Evolutionary conservation across 495 filamentous ascomycete species (phyloP).

Genomic region (Neurospora sp.): DNA sequence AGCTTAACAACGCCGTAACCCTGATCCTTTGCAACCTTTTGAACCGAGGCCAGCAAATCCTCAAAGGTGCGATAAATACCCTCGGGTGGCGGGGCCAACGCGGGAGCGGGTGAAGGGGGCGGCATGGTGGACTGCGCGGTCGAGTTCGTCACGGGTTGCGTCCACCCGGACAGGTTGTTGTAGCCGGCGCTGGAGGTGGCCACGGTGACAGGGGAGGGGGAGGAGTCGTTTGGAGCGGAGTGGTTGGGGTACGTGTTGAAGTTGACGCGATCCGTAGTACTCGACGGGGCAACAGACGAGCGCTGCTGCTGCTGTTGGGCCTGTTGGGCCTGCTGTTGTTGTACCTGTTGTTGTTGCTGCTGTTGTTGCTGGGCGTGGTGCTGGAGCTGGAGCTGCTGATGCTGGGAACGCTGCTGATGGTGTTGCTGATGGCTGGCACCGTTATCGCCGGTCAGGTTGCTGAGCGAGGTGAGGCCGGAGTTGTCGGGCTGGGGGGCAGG

Average conservation of each 20-base stretch:
- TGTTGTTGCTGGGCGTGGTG: conserved; percentile 8
- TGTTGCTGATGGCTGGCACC: conserved; percentile 6
- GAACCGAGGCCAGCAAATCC: conserved; percentile 32
- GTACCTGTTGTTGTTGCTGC: conserved; percentile 9
- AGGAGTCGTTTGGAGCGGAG: conserved; percentile 22
- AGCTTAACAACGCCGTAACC: conserved; percentile 42
- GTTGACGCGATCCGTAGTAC: conserved; percentile 17
- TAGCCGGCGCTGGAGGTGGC: conserved; percentile 20
- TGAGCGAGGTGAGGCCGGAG: conserved; percentile 15
- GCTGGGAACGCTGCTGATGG: conserved; percentile 12
- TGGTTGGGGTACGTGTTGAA: conserved; percentile 23
- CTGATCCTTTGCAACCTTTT: conserved; percentile 37
- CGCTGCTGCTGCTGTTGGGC: conserved; percentile 18
- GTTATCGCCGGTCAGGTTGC: conserved; percentile 13
- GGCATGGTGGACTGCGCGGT: conserved; percentile 17
- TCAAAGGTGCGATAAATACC: conserved; percentile 37
- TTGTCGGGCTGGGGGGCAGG: conserved; percentile 16
- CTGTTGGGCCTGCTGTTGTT: conserved; percentile 12
- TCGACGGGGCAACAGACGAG: conserved; percentile 9
- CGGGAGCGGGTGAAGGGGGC: conserved; percentile 22
- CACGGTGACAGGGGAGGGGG: conserved; percentile 28
- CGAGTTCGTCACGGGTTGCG: conserved; percentile 13
- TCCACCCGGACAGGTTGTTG: conserved; percentile 19
- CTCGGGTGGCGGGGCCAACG: conserved; percentile 36
- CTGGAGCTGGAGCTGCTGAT: conserved; percentile 8